Percentiles rank a stretch among this genome's conserved stretches.
Evolutionary conservation across 2,329 filamentous ascomycete genomes (phyloP).

Genomic region (Epichloe sibirici): DNA sequence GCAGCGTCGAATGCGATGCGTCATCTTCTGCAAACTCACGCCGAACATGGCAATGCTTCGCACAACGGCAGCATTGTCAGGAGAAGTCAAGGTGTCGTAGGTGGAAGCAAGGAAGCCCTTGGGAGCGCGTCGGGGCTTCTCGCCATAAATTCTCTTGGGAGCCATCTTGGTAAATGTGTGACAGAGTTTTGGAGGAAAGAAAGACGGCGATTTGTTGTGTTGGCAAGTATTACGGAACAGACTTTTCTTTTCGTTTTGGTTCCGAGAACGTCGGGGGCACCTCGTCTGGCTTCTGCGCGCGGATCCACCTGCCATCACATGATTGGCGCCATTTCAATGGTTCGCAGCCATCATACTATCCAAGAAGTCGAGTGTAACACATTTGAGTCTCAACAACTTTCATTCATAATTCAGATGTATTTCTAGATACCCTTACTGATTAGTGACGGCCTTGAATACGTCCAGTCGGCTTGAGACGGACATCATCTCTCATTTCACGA

Average conservation of each 20-base stretch:
- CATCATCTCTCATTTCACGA: not conserved
- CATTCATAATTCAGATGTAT: no score
- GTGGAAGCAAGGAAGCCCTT: conserved; percentile 43
- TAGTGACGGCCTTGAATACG: no score
- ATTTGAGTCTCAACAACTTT: no score
- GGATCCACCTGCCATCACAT: conserved; percentile 4
- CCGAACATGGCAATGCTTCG: conserved; percentile 56
- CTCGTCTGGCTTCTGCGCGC: not conserved
- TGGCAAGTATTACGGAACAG: not conserved
- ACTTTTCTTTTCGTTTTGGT: not conserved
- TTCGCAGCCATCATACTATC: no score
- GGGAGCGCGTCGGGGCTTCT: conserved; percentile 31
- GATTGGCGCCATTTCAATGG: not conserved
- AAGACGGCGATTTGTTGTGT: not conserved
- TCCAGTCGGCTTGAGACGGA: not conserved
- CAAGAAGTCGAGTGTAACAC: no score
- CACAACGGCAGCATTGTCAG: conserved; percentile 58
- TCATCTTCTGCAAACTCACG: conserved; percentile 32
- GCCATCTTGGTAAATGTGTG: conserved; percentile 34
- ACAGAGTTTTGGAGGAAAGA: not conserved
- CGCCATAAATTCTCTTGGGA: conserved; percentile 46
- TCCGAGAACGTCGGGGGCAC: not conserved
- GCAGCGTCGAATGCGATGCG: not conserved
- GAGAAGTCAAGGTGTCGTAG: conserved; percentile 50
- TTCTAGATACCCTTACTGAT: no score